Evolutionary conservation across 352 stramenopile genomes (phyloP).

Genomic region (Pythium aphanidermatum): DNA sequence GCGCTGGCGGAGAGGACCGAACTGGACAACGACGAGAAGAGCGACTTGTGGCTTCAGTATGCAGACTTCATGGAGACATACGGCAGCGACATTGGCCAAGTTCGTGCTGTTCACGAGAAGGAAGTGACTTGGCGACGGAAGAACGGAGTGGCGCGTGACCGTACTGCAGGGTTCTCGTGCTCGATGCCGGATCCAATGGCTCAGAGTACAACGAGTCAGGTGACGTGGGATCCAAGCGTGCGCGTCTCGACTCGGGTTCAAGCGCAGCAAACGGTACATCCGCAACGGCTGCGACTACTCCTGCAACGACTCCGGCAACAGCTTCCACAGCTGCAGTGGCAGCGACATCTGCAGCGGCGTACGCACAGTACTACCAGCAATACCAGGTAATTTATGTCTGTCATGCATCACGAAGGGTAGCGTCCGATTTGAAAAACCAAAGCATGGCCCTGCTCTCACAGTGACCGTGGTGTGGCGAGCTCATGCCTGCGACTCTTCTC

Average conservation of each 20-base stretch:
- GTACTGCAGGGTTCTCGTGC: slow-evolving; percentile 47
- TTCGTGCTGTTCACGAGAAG: slow-evolving; percentile 44
- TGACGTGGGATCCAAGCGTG: slow-evolving; percentile 45
- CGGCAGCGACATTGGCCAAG: slow-evolving; percentile 26
- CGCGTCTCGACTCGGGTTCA: slow-evolving; percentile 35
- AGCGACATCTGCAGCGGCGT: slow-evolving; percentile 22
- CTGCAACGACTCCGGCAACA: slow-evolving; percentile 12
- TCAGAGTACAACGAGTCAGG: slow-evolving; percentile 26
- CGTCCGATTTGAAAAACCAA: slow-evolving; percentile 12
- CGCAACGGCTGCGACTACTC: slow-evolving; percentile 11
- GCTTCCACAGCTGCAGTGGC: slow-evolving; percentile 23
- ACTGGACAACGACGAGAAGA: slow-evolving; percentile 65
- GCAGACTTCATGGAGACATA: slow-evolving; percentile 68
- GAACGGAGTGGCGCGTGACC: slow-evolving; percentile 46
- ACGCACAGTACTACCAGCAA: slow-evolving; percentile 66
- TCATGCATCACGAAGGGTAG: slow-evolving; percentile 7
- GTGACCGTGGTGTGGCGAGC: slow-evolving; percentile 6
- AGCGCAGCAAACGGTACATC: too few relatives aligned
- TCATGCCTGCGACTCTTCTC: not conserved
- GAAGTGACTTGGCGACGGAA: slow-evolving; percentile 68
- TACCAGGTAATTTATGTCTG: slow-evolving; percentile 67
- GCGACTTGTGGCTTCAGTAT: slow-evolving; percentile 78
- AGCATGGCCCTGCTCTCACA: slow-evolving; percentile 13
- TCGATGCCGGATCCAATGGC: slow-evolving; percentile 24
- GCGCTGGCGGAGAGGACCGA: slow-evolving; percentile 45